Conservation (phyloP, 2,329 filamentous ascomycete species). For the Trichoderma sp. region DNA sequence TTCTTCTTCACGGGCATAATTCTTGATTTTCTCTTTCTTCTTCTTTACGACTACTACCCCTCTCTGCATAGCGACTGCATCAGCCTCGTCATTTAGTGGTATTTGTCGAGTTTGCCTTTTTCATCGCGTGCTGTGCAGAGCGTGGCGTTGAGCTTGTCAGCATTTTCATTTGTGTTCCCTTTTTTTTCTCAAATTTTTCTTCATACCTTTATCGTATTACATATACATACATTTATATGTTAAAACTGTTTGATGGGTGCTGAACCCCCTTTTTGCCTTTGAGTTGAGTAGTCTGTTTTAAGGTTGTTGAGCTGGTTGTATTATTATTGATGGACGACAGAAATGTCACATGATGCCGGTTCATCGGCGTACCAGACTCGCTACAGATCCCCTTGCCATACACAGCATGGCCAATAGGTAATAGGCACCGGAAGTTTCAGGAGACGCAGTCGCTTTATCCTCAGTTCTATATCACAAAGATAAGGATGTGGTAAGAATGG, state of each 20-base stretch:
- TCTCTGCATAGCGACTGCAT: conserved; percentile 14
- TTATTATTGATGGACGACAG: background rate
- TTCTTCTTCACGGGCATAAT: conserved; percentile 12
- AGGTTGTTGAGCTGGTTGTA: background rate
- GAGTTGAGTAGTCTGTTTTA: background rate
- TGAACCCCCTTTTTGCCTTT: background rate
- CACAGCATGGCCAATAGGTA: background rate
- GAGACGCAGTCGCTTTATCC: background rate
- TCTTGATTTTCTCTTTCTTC: background rate
- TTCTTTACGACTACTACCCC: background rate
- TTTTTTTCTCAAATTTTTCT: background rate
- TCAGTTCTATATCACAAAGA: background rate
- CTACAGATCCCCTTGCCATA: background rate
- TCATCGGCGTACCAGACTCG: background rate
- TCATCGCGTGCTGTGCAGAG: conserved; percentile 14
- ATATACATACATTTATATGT: conserved; percentile 5
- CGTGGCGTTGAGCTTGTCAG: conserved; percentile 17
- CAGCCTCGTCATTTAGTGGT: conserved; percentile 9
- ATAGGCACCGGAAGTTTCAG: background rate
- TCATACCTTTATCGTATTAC: background rate
- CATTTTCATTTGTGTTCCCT: conserved; percentile 8
- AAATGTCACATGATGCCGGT: background rate
- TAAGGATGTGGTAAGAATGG: background rate
- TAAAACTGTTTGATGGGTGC: background rate
- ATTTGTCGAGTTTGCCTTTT: conserved; percentile 6